Evolutionary conservation across 2,329 filamentous ascomycete species (phyloP).

Genomic region (Neofusicoccum sp.): DNA sequence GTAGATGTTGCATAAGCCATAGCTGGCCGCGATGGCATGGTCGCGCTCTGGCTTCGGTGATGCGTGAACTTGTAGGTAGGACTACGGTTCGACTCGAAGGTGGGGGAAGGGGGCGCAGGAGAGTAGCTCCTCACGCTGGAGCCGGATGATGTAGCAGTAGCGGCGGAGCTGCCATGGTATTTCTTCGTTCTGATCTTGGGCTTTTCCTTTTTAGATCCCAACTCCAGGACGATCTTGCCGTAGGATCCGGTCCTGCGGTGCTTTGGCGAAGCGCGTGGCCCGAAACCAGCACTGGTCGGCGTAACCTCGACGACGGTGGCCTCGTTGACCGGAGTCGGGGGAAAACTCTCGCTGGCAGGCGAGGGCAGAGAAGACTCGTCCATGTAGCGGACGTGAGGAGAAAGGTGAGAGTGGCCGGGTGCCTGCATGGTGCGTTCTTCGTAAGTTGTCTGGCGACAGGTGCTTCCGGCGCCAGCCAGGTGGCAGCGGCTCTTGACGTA

Average conservation of each 20-base stretch:
- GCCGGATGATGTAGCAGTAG: background rate
- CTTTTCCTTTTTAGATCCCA: conserved; percentile 3
- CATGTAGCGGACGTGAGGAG: conserved; percentile 1
- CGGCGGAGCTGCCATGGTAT: conserved; percentile 4
- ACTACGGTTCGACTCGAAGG: background rate
- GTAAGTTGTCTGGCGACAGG: background rate
- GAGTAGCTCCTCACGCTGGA: conserved; percentile 7
- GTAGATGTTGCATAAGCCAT: background rate
- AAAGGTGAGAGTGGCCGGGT: conserved; percentile 1
- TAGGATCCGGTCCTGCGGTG: background rate
- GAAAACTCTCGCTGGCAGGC: conserved; percentile 4
- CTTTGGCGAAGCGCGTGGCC: background rate
- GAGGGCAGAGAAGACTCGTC: background rate
- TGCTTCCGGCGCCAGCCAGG: background rate
- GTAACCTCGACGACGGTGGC: background rate
- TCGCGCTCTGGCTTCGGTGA: background rate
- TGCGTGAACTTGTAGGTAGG: background rate
- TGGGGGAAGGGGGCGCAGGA: background rate
- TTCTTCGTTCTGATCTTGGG: background rate
- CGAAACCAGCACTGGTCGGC: background rate
- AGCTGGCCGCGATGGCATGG: background rate
- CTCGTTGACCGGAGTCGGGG: conserved; percentile 3
- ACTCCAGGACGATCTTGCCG: background rate
- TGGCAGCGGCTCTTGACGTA: conserved; percentile 14
- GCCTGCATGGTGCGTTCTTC: conserved; percentile 5